phyloP scores from a whole-genome alignment of 2,329 filamentous ascomycete genomes.

The Neonectria hederae region DNA sequence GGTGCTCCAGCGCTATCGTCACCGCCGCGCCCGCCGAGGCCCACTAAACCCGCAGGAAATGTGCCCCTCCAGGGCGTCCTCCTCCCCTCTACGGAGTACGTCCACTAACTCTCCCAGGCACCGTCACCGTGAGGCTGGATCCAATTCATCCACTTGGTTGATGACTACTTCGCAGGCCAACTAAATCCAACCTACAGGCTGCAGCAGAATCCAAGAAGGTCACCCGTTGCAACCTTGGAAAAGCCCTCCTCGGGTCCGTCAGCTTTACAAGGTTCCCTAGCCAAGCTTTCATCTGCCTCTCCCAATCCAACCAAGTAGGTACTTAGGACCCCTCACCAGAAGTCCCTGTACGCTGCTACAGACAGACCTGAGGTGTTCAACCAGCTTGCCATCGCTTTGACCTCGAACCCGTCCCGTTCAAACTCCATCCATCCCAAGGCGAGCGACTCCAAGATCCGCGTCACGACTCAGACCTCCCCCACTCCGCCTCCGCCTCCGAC shows the following conservation, averaged over 20 bases:
- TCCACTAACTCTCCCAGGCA: conserved; percentile 1
- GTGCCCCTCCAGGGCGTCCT: conserved; percentile 32
- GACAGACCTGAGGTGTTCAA: conserved; percentile 1
- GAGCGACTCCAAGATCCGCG: conserved; percentile 21
- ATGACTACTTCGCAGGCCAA: neutral
- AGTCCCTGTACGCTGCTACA: neutral
- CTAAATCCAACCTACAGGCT: neutral
- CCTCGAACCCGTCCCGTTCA: conserved; percentile 12
- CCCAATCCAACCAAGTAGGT: neutral
- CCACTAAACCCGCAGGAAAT: conserved; percentile 20
- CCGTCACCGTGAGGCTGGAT: neutral
- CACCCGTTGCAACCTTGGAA: neutral
- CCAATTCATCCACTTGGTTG: neutral
- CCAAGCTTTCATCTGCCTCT: neutral
- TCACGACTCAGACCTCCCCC: conserved; percentile 18
- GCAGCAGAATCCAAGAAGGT: neutral
- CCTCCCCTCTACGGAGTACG: neutral
- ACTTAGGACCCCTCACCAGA: neutral
- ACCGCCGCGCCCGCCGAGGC: conserved; percentile 33
- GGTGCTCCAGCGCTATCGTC: conserved; percentile 26
- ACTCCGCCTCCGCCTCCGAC: conserved; percentile 4
- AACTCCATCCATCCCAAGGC: conserved; percentile 18
- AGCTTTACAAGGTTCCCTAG: conserved; percentile 4
- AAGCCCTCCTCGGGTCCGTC: neutral
- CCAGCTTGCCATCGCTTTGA: conserved; percentile 16